Evolutionary conservation across 2,329 filamentous ascomycete species (phyloP).

Genomic region (Neoarthrinium moseri): DNA sequence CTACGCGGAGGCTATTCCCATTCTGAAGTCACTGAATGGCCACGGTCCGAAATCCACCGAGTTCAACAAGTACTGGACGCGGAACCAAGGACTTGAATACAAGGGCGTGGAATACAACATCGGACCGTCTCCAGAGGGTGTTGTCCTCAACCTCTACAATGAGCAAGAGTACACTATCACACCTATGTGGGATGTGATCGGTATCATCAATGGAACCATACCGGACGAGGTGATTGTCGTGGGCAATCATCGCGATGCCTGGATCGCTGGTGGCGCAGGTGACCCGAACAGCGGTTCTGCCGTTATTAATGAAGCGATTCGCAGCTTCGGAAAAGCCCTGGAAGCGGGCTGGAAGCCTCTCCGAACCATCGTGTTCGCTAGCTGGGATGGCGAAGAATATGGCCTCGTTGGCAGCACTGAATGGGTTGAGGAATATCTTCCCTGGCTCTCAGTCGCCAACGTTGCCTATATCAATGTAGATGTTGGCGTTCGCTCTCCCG

Average conservation of each 20-base stretch:
- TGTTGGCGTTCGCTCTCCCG: constrained; percentile 64
- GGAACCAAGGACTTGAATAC: constrained; percentile 70
- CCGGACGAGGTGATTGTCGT: constrained; percentile 83
- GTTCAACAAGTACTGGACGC: constrained; percentile 70
- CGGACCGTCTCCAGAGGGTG: constrained; percentile 72
- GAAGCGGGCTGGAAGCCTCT: constrained; percentile 77
- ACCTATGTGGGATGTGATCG: constrained; percentile 88
- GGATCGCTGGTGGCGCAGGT: constrained; percentile 78
- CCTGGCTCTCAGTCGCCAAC: constrained; percentile 71
- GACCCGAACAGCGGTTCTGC: constrained; percentile 85
- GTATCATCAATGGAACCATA: constrained; percentile 84
- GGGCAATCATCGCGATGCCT: constrained; percentile 90
- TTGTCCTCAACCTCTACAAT: constrained; percentile 73
- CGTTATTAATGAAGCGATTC: constrained; percentile 73
- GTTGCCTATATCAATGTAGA: constrained; percentile 89
- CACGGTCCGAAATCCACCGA: constrained; percentile 76
- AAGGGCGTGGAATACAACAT: constrained; percentile 84
- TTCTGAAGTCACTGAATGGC: constrained; percentile 88
- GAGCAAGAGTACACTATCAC: constrained; percentile 80
- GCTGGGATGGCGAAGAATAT: constrained; percentile 83
- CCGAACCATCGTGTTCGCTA: constrained; percentile 87
- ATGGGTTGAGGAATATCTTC: constrained; percentile 87
- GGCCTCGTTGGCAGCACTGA: constrained; percentile 84
- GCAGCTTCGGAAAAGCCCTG: constrained; percentile 69
- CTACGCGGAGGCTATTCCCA: constrained; percentile 79